These are phyloP conservation scores for Aspergillus sp. DNA, from an alignment of 2,329 filamentous ascomycete genomes.

Conservation along the genomic window DNA sequence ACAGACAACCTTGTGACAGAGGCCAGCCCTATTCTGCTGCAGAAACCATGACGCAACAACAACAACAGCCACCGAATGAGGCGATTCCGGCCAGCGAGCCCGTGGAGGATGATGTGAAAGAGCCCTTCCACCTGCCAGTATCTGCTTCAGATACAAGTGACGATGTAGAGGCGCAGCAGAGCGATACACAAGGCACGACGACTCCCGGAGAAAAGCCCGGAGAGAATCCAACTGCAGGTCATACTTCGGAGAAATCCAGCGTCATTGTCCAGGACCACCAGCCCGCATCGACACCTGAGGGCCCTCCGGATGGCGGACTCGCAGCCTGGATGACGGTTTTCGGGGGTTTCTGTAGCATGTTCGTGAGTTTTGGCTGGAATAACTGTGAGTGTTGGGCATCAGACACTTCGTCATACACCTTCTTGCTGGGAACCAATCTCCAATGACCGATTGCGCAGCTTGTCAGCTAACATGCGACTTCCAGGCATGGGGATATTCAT, in stretches of 20 bases:
- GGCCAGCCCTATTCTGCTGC: background rate
- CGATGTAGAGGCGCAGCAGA: background rate
- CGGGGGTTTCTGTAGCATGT: slow-evolving; percentile 50
- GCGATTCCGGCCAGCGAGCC: background rate
- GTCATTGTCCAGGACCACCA: slow-evolving; percentile 10
- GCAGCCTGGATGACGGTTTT: slow-evolving; percentile 51
- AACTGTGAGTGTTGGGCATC: slow-evolving; percentile 40
- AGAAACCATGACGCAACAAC: background rate
- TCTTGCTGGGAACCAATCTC: background rate
- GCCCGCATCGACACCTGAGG: slow-evolving; percentile 13
- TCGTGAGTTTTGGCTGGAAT: slow-evolving; percentile 56
- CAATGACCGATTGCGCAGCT: background rate
- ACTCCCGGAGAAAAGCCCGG: background rate
- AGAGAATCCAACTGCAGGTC: slow-evolving; percentile 5
- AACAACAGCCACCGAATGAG: background rate
- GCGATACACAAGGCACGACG: background rate
- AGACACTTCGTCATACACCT: background rate
- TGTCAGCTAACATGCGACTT: background rate
- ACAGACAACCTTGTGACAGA: background rate
- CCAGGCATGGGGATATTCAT: slow-evolving; percentile 32
- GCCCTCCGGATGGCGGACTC: slow-evolving; percentile 34
- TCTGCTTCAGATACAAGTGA: slow-evolving; percentile 1
- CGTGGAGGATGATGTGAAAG: background rate
- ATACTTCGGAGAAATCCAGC: slow-evolving; percentile 10
- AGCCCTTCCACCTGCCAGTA: background rate